These are phyloP conservation scores for Fusarium nelsonii DNA, from an alignment of 2,329 filamentous ascomycete species.

Conservation along the genomic window DNA sequence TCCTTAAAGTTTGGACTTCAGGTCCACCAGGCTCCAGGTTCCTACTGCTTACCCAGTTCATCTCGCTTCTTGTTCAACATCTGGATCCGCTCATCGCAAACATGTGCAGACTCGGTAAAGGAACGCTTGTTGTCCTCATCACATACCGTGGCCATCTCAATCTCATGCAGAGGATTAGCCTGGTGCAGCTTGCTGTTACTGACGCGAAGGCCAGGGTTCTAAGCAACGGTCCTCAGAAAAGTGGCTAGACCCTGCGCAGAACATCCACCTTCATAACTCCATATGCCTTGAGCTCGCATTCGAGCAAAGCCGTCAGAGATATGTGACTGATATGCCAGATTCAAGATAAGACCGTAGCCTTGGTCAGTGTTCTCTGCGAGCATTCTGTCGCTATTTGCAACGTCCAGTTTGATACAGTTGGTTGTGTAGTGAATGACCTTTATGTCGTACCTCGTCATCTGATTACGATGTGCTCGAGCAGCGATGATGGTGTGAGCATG, in stretches of 20 bases:
- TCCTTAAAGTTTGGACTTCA: too few relatives aligned
- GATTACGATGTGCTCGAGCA: fast-evolving
- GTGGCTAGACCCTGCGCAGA: background rate
- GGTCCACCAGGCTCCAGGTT: background rate
- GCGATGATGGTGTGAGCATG: background rate
- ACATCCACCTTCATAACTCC: background rate
- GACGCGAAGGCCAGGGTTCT: background rate
- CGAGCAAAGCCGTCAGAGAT: background rate
- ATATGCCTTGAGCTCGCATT: background rate
- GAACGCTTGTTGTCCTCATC: background rate
- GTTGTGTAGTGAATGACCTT: background rate
- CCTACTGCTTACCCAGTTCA: background rate
- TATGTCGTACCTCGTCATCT: background rate
- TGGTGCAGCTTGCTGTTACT: background rate
- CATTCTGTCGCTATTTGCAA: background rate
- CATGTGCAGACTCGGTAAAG: background rate
- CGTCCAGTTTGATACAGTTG: background rate
- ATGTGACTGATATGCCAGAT: background rate
- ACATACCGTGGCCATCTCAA: background rate
- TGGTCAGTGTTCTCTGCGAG: background rate
- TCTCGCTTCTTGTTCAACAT: background rate
- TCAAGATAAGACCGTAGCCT: background rate
- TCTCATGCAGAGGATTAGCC: background rate
- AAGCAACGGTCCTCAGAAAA: background rate
- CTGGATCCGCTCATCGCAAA: background rate